Evolutionary conservation across 2,329 filamentous ascomycete genomes (phyloP).

Genomic region (Pseudopithomyces chartarum): DNA sequence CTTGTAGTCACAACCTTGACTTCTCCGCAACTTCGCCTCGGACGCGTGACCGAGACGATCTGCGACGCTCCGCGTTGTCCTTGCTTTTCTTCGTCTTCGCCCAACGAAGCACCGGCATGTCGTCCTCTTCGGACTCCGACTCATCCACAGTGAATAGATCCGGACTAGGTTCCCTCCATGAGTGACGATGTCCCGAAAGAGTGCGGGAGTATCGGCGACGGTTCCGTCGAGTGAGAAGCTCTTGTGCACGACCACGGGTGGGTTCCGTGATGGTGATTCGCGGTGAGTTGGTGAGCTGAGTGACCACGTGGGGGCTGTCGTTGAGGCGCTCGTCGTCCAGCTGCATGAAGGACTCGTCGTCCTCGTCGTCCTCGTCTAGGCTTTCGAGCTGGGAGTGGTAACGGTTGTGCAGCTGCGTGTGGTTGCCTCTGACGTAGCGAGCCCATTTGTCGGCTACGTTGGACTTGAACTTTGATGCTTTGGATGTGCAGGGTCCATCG

Average conservation of each 20-base stretch:
- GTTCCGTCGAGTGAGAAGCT: constrained; percentile 36
- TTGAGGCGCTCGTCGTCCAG: constrained; percentile 43
- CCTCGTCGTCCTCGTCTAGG: constrained; percentile 39
- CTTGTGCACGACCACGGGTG: constrained; percentile 44
- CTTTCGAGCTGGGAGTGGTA: constrained; percentile 34
- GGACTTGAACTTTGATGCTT: constrained; percentile 45
- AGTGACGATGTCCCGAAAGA: constrained; percentile 46
- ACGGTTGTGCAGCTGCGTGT: constrained; percentile 35
- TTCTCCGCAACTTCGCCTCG: constrained; percentile 33
- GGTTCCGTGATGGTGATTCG: constrained; percentile 37
- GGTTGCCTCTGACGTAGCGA: constrained; percentile 45
- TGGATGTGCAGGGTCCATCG: constrained; percentile 35
- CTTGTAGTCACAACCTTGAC: constrained; percentile 32
- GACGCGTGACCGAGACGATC: constrained; percentile 35
- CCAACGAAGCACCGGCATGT: constrained; percentile 28
- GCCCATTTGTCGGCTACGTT: constrained; percentile 48
- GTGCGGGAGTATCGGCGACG: constrained; percentile 42
- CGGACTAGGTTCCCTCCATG: constrained; percentile 48
- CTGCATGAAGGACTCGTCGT: constrained; percentile 45
- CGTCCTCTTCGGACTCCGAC: constrained; percentile 46
- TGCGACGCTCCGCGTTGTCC: constrained; percentile 41
- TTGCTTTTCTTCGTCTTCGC: constrained; percentile 39
- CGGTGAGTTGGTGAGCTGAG: constrained; percentile 34
- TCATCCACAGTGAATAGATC: constrained; percentile 50
- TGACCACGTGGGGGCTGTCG: constrained; percentile 33